Percentiles rank a stretch among this genome's conserved stretches.
phyloP scores from a whole-genome alignment of 805 yeast species.

The Yamadazyma sp. region DNA sequence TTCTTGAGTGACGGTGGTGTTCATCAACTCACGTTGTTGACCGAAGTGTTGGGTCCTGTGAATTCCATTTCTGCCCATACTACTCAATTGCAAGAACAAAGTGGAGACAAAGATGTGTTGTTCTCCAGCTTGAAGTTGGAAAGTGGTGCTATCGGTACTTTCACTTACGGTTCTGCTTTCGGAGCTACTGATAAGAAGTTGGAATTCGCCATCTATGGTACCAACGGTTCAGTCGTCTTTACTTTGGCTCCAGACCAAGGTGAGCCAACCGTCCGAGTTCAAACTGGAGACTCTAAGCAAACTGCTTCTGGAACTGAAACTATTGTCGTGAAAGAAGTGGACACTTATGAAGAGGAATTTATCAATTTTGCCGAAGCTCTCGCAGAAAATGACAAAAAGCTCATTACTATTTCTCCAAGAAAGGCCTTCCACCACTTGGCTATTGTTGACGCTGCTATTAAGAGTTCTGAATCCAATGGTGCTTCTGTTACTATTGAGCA shows the following conservation, averaged over 20 bases:
- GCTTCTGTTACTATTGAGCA: slow-evolving; percentile 33
- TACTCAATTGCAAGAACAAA: slow-evolving; percentile 68
- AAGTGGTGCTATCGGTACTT: slow-evolving; percentile 73
- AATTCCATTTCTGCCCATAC: slow-evolving; percentile 73
- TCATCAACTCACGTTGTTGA: slow-evolving; percentile 85
- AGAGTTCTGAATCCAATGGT: slow-evolving; percentile 61
- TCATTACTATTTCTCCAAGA: slow-evolving; percentile 63
- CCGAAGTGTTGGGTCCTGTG: slow-evolving; percentile 77
- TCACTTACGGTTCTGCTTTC: slow-evolving; percentile 82
- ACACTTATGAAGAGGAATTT: slow-evolving; percentile 47
- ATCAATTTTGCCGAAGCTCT: slow-evolving; percentile 59
- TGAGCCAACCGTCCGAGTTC: slow-evolving; percentile 40
- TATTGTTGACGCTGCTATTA: slow-evolving; percentile 79
- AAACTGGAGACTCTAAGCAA: slow-evolving; percentile 29
- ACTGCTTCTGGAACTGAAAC: slow-evolving; percentile 53
- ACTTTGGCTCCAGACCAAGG: slow-evolving; percentile 56
- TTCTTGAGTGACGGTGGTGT: slow-evolving; percentile 94
- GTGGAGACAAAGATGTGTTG: slow-evolving; percentile 82
- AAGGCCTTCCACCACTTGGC: slow-evolving; percentile 92
- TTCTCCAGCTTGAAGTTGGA: slow-evolving; percentile 65
- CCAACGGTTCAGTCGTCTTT: slow-evolving; percentile 68
- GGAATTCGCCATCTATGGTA: slow-evolving; percentile 72
- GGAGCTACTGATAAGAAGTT: slow-evolving; percentile 77
- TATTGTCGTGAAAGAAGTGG: slow-evolving; percentile 44
- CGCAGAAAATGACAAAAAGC: slow-evolving; percentile 54